Percentiles rank a stretch among this genome's conserved stretches.
Conservation (phyloP, 768 basidiomycete species). For the Boletus subcaerulescens region DNA sequence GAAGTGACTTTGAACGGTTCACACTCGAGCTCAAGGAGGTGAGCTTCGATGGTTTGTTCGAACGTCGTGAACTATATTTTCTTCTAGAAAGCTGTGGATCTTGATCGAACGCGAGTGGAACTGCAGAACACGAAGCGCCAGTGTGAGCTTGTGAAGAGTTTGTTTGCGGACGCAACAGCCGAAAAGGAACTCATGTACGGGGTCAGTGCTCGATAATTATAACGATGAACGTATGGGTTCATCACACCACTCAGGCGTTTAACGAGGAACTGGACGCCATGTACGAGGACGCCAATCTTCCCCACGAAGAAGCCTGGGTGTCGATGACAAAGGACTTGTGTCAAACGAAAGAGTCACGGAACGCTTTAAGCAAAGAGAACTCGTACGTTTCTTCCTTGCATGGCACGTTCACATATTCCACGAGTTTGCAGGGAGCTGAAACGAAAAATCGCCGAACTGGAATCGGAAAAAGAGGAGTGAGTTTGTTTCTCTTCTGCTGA, state of each 20-base stretch:
- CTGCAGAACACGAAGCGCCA: constrained; percentile 69
- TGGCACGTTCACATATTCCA: constrained; percentile 2
- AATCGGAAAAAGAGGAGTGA: constrained; percentile 79
- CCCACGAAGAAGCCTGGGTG: constrained; percentile 80
- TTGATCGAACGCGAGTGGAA: constrained; percentile 61
- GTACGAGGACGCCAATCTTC: constrained; percentile 82
- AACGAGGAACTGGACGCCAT: constrained; percentile 92
- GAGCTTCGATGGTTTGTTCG: constrained; percentile 9
- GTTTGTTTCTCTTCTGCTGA: constrained; percentile 25
- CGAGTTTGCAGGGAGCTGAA: constrained; percentile 55
- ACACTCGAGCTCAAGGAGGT: constrained; percentile 59
- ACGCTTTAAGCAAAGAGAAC: constrained; percentile 75
- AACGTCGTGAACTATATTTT: background rate
- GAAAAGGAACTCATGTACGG: constrained; percentile 96
- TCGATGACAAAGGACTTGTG: constrained; percentile 72
- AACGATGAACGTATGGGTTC: background rate
- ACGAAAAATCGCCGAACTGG: constrained; percentile 63
- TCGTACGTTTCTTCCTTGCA: constrained; percentile 47
- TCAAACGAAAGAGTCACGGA: constrained; percentile 71
- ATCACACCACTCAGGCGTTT: constrained; percentile 61
- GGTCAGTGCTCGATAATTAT: constrained; percentile 42
- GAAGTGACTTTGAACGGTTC: constrained; percentile 47
- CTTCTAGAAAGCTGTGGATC: constrained; percentile 56
- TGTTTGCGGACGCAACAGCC: constrained; percentile 71
- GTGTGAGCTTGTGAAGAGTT: constrained; percentile 74